Evolutionary conservation across 2,329 filamentous ascomycete species (phyloP), one percentile per base, ranked within the genome.

Genomic region (Orbilia javanica): DNA sequence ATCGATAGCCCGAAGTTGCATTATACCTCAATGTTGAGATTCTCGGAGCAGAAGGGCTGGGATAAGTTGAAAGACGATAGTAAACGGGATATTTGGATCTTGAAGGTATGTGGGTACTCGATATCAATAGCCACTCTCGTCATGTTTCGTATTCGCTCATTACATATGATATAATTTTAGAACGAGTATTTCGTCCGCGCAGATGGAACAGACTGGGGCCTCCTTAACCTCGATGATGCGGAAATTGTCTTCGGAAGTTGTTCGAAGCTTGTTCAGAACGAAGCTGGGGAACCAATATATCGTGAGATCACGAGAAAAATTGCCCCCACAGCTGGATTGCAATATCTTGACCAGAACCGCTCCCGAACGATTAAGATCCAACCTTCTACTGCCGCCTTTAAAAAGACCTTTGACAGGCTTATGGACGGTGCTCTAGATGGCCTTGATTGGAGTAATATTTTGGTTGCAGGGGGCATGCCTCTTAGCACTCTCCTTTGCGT

Each of bases 361-460:
- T 65, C 77, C 15, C 72, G 79, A 29, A 68, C 65, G 11, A 36
- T 82, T 29, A 70, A 71, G 11, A 80, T 82, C 53, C 79, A 81
- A 27, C 72, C 80, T 7, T 81, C 64, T 18, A 79, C 72, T 5
- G 69, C 74, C 6, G 57, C 63, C 11, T 82, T 82, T 67, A 79
- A 74, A 18, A 55, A 73, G 22, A 79, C 79, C 4, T 83, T 83
- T 44, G 66, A 82, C 22, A 78, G 80, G 15, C 68, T 82, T 29
- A 82, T 82, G 18, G 42, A 68, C 2, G 80, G 80, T 29, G 73
- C 80, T 18, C 67, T 83, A 7, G 46, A 79, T 4, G 82, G 81
- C 18, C 75, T 83, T 13, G 75, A 83, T 57, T 83, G 82, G 82
- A 78, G 66, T 36, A 81, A 83, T 36, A 74, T 83, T 11, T 71